Evolutionary conservation across 129 eudicot species (phyloP).

Genomic region (Heracleum sosnowskyi): DNA sequence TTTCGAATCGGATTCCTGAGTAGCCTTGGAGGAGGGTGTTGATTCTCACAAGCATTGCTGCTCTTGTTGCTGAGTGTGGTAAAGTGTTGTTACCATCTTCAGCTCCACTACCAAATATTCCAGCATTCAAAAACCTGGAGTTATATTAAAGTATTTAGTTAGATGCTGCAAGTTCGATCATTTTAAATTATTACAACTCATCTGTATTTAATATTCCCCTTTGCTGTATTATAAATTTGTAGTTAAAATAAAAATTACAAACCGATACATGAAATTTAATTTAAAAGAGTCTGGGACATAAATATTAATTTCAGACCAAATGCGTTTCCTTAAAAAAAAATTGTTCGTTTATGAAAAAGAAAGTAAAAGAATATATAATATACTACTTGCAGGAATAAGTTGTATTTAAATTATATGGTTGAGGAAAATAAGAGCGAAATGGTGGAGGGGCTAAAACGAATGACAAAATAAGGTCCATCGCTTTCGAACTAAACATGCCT

Average conservation of each 20-base stretch:
- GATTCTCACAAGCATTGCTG: conserved; percentile 56
- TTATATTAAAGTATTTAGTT: neutral
- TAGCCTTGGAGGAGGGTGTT: conserved; percentile 61
- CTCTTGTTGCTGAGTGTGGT: conserved; percentile 51
- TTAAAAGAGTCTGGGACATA: too few species aligned
- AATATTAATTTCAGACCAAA: too few species aligned
- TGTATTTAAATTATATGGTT: neutral
- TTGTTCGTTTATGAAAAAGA: too few species aligned
- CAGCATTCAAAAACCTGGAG: conserved; percentile 50
- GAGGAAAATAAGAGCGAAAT: neutral
- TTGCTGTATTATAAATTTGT: too few species aligned
- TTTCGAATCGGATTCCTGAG: conserved; percentile 55
- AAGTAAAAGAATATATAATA: too few species aligned
- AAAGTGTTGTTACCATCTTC: conserved; percentile 36
- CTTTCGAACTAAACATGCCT: too few species aligned
- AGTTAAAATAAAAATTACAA: too few species aligned
- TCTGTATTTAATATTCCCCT: too few species aligned
- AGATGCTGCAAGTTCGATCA: neutral
- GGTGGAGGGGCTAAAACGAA: neutral
- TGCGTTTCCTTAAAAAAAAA: too few species aligned
- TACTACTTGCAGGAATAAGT: too few species aligned
- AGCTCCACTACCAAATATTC: conserved; percentile 44
- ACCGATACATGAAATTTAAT: too few species aligned
- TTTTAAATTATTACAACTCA: too few species aligned
- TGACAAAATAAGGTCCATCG: neutral